Evolutionary conservation across 768 basidiomycete genomes (phyloP).

Genomic region (Pleurotus sapidus): DNA sequence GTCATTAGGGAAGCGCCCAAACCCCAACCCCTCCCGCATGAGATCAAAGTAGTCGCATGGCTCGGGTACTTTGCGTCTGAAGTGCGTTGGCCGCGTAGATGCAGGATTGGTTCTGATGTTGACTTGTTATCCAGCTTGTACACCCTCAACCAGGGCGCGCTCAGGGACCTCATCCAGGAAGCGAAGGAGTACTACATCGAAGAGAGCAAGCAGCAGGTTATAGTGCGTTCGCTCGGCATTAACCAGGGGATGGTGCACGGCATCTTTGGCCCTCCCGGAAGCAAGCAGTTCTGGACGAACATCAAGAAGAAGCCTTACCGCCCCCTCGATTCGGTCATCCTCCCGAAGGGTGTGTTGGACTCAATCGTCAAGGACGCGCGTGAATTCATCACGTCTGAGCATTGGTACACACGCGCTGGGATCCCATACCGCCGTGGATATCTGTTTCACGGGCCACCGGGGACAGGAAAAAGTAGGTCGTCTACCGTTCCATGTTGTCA

Average conservation of each 20-base stretch:
- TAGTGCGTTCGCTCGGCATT: constrained; percentile 29
- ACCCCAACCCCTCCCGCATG: too few species aligned
- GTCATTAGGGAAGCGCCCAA: constrained; percentile 18
- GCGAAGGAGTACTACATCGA: constrained; percentile 37
- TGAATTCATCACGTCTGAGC: constrained; percentile 51
- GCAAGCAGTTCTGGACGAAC: constrained; percentile 30
- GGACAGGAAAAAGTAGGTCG: constrained; percentile 55
- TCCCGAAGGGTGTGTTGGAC: constrained; percentile 43
- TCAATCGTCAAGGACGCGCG: constrained; percentile 46
- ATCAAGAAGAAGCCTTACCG: constrained; percentile 47
- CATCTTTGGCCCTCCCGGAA: too few species aligned
- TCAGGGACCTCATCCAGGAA: constrained; percentile 40
- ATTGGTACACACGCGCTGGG: constrained; percentile 55
- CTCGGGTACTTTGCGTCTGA: not conserved
- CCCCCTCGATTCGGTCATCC: constrained; percentile 49
- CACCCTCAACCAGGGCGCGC: constrained; percentile 35
- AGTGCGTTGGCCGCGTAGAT: not conserved
- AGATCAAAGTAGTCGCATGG: not conserved
- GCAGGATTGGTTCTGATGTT: not conserved
- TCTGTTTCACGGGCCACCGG: constrained; percentile 54
- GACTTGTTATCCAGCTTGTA: constrained; percentile 31
- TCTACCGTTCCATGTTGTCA: not conserved
- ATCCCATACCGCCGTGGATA: constrained; percentile 60
- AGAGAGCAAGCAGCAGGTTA: constrained; percentile 36
- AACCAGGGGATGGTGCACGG: not conserved